Percentiles rank a stretch among this genome's conserved stretches.
Conservation (phyloP, 768 basidiomycete species). For the Porpolomopsis calyptriformis region DNA sequence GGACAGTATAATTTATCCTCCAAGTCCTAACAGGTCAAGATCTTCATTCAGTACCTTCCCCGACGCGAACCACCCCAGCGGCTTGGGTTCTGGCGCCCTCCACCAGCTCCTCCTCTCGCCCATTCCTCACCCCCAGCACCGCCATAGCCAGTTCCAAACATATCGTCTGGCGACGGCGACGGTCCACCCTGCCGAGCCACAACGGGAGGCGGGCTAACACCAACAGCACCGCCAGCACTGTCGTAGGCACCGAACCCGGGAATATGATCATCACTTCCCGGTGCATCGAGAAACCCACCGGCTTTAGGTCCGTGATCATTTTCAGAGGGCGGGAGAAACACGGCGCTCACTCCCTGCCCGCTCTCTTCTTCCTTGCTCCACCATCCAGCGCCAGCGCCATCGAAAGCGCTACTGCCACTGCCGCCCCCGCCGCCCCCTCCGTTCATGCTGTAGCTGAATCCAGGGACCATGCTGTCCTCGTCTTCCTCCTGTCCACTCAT, state of each 20-base stretch:
- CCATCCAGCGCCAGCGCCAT: constrained; percentile 13
- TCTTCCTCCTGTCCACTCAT: constrained; percentile 57
- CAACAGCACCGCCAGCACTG: constrained; percentile 2
- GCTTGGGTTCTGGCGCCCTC: constrained; percentile 22
- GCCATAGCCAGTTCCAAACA: constrained; percentile 15
- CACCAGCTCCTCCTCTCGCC: constrained; percentile 18
- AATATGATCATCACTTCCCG: constrained; percentile 43
- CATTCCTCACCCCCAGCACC: constrained; percentile 20
- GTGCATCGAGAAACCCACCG: constrained; percentile 20
- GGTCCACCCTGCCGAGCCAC: constrained; percentile 24
- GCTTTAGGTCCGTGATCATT: constrained; percentile 15
- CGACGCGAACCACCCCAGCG: constrained; percentile 22
- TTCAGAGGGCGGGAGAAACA: constrained; percentile 8
- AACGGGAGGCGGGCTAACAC: neutral
- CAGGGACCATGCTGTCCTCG: constrained; percentile 65
- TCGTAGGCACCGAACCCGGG: constrained; percentile 47
- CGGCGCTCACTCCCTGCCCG: constrained; percentile 8
- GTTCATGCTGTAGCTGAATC: constrained; percentile 41
- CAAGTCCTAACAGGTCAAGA: too few species aligned
- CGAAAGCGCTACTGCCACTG: constrained; percentile 15
- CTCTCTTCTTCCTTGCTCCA: constrained; percentile 9
- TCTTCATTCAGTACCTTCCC: constrained; percentile 12
- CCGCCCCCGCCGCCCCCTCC: constrained; percentile 42
- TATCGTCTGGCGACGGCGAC: constrained; percentile 15
- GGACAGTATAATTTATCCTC: too few species aligned